Evolutionary conservation across 768 basidiomycete genomes (phyloP), one percentile per base, ranked within the genome.

Genomic region (Leccinum arenicola): DNA sequence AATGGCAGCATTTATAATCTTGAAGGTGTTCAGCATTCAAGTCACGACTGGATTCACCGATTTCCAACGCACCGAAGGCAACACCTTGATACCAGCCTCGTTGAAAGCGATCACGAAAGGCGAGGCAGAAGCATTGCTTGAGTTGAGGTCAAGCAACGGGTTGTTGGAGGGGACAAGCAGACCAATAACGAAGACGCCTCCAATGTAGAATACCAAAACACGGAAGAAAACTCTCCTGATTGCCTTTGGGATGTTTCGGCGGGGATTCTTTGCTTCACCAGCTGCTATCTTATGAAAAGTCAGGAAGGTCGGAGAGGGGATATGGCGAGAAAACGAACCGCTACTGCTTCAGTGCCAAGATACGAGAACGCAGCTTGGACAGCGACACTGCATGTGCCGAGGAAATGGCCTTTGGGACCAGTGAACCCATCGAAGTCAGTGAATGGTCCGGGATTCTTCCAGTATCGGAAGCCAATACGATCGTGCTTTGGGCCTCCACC

Each of bases 311-410:
- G 35, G 43, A 14, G 29, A 48, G 15, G 49, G 10, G 17, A 12
- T 25, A 6, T 8, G 4, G 54, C 0, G 6, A 47, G 23, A 36
- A 56, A 4, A 69, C 71, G 62, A 57, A 78, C 76, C 50, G 78
- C 79, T 21, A 79, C 79, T 40, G 74, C 72, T 66, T 87, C 85
- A 1, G 84, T 83, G 12, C 86, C 86, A 29, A 82, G 76, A 69
- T 77, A 85, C 12, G 82, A 78, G 73, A 86, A 86, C 4, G 81
- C 82, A 14, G 85, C 86, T 64, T 85, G 82, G 9, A 77, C 79
- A 55, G 83, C 76, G 50, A 83, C 84, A 2, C 81, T 76, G 74
- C 79, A 84, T 56, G 74, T 75, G 5, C 76, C 77, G 12, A 79
- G 66, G 75, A 87, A 87, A 27, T 76, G 77, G 21, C 84, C 84